phyloP scores from a whole-genome alignment of 2,329 filamentous ascomycete species.

The Oidium heveae region DNA sequence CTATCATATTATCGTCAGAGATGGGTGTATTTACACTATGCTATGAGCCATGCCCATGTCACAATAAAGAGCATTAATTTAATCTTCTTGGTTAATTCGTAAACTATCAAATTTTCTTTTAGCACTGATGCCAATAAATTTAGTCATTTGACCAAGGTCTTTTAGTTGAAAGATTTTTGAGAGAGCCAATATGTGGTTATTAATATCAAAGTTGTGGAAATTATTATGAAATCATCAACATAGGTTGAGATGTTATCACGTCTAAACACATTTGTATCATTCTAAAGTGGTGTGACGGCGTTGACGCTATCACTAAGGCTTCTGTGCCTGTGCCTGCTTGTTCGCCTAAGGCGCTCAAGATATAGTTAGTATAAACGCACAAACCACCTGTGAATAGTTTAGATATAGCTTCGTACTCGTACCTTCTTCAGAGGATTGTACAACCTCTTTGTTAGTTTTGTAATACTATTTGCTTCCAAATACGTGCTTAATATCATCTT shows the following conservation, averaged over 20 bases:
- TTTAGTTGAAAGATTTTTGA: not conserved
- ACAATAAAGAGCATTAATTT: not conserved
- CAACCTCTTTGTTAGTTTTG: too few species aligned
- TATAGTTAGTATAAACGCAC: too few species aligned
- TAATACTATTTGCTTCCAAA: too few species aligned
- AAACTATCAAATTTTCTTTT: not conserved
- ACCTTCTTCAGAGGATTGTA: too few species aligned
- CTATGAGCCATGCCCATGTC: not conserved
- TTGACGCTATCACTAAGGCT: too few species aligned
- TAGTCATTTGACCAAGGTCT: not conserved
- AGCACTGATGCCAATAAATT: not conserved
- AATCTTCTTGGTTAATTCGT: not conserved
- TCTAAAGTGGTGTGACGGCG: too few species aligned
- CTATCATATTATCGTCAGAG: not conserved
- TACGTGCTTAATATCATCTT: too few species aligned
- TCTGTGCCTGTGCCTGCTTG: too few species aligned
- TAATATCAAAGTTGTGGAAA: not conserved
- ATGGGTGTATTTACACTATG: not conserved
- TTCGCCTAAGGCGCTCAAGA: too few species aligned
- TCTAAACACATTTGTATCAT: not conserved
- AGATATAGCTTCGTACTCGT: too few species aligned
- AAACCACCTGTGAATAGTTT: too few species aligned
- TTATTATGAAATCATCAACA: not conserved
- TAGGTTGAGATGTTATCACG: not conserved
- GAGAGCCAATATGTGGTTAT: not conserved